Evolutionary conservation across 164 flowering plant genomes (phyloP), one percentile per base, ranked within the genome.

Genomic region (Liriodendron chinense): DNA sequence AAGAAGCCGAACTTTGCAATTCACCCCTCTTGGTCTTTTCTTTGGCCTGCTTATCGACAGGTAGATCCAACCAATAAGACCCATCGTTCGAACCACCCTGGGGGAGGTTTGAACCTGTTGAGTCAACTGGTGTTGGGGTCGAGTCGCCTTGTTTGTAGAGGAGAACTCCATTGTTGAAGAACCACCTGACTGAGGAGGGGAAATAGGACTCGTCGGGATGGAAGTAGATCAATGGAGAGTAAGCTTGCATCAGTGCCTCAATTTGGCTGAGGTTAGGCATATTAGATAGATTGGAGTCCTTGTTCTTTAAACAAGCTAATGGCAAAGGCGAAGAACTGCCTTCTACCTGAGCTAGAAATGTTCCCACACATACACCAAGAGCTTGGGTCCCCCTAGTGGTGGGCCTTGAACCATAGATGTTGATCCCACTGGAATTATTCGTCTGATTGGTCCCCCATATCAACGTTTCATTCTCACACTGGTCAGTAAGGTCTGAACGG

Each of bases 11-110:
- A 71, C 76, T 82, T 57, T 74, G 74, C 25, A 95, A 57, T 26
- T 89, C 82, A 7, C 99, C 98, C 70, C 84, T 88, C 81, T 81
- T 91, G 2, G 89, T 87, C 65, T 69, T 82, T n/a, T 88, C 92
- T 71, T 76, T 84, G 3, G 74, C 84, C 0, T 6, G 70, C 3
- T 70, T 76, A 24, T 89, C 88, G 0, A 34, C 65, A 0, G 99
- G 97, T 9, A 95, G 89, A 75, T 93, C 99, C 62, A 95, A 70
- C 98, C 99, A 95, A 56, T 88, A 93, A 20, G 79, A 23, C 0
- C 85, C 98, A 74, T 95, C 98, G 48, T 90, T 84, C 0, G 89
- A 75, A 21, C 94, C 97, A 59, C 87, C 97, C 74, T 85, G 92
- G 9, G 98, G 98, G 70, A 95, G 96, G 78, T 91, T 93, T 2